Conservation (phyloP, 768 basidiomycete species). For the Dentipellis fragilis region DNA sequence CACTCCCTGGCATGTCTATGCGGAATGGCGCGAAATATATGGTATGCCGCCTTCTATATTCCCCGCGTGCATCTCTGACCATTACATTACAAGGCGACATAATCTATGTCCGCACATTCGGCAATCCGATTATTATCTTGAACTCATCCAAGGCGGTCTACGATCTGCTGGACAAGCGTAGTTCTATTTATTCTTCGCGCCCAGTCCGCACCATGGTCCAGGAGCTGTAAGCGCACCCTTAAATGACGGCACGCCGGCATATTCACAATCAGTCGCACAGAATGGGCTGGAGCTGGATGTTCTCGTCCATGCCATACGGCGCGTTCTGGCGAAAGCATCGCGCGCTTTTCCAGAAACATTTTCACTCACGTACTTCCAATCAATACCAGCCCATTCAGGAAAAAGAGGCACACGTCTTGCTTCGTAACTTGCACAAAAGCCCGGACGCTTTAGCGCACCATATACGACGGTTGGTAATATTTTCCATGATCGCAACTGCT, state of each 20-base stretch:
- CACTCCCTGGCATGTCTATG: slow-evolving; percentile 37
- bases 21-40: slow-evolving; percentile 32
- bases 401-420: slow-evolving; percentile 27
- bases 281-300: slow-evolving; percentile 39
- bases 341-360: slow-evolving; percentile 28
- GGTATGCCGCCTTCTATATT: slow-evolving; percentile 18
- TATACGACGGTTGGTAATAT: slow-evolving; percentile 22
- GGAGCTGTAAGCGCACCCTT: slow-evolving; percentile 26
- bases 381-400: slow-evolving; percentile 22
- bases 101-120: slow-evolving; percentile 32
- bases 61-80: not conserved
- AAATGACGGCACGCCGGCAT: not conserved
- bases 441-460: slow-evolving; percentile 29
- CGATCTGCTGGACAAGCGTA: slow-evolving; percentile 37
- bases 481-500: not conserved
- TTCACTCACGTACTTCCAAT: slow-evolving; percentile 19
- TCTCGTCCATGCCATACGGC: slow-evolving; percentile 32
- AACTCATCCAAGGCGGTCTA: slow-evolving; percentile 31
- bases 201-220: slow-evolving; percentile 32
- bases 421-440: slow-evolving; percentile 26
- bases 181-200: slow-evolving; percentile 34
- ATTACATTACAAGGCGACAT: slow-evolving; percentile 28
- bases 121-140: slow-evolving; percentile 37
- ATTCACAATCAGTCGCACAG: slow-evolving; percentile 15
- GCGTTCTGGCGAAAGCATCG: slow-evolving; percentile 27